Evolutionary conservation across 768 basidiomycete species (phyloP).

Genomic region (Lactarius quietus): DNA sequence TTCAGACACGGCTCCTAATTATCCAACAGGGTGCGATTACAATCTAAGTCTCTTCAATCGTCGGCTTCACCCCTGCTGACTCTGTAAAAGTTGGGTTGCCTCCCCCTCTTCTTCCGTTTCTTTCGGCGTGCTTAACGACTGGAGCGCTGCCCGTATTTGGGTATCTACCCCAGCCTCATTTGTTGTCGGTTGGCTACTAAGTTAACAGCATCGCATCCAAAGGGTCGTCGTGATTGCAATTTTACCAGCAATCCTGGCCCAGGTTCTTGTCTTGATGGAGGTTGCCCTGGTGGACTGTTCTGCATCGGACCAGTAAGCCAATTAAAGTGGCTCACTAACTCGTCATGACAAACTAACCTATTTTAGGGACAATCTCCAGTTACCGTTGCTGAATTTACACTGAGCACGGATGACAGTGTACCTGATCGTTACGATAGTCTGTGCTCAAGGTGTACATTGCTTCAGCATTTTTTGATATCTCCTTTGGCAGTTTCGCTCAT

Average conservation of each 20-base stretch:
- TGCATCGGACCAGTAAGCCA: slow-evolving; percentile 40
- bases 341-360: neutral
- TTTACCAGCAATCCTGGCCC: slow-evolving; percentile 34
- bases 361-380: slow-evolving; percentile 34
- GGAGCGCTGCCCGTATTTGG: slow-evolving; percentile 41
- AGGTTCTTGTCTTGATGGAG: slow-evolving; percentile 38
- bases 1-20: too few relatives aligned
- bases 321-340: neutral
- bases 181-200: neutral
- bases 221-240: too few relatives aligned
- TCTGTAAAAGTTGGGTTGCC: too few relatives aligned
- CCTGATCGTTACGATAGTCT: slow-evolving; percentile 35
- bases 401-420: slow-evolving; percentile 27
- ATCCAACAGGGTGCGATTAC: too few relatives aligned
- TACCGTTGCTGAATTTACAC: slow-evolving; percentile 39
- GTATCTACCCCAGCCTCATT: slow-evolving; percentile 19
- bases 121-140: slow-evolving; percentile 39
- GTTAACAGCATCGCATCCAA: neutral
- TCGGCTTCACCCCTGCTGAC: too few relatives aligned
- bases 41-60: too few relatives aligned
- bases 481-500: slow-evolving; percentile 31
- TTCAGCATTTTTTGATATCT: slow-evolving; percentile 14
- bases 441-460: neutral
- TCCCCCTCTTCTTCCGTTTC: slow-evolving; percentile 28
- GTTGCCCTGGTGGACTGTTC: slow-evolving; percentile 39